Evolutionary conservation across 805 yeast species (phyloP), one percentile per base, ranked within the genome.

Genomic region (Saturnispora zaruensis): DNA sequence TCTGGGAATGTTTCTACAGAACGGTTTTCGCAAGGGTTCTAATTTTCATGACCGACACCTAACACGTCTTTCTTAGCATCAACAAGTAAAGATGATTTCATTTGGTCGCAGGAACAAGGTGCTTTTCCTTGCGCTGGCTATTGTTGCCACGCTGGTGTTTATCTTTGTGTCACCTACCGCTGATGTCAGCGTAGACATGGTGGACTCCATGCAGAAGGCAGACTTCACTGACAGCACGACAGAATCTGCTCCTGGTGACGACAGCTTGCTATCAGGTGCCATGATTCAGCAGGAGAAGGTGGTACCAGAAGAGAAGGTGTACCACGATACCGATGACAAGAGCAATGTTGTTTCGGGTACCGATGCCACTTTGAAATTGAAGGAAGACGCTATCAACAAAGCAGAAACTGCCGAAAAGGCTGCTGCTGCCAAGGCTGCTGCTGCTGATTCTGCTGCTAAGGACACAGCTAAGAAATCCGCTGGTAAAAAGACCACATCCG

Each of bases 331-430:
- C n/a, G 23, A 14, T 14, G 49, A 45, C 13, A 54, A 54, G 46
- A 25, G 36, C 25, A 51, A 51, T 9, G 45, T 30, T 6, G 30
- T 45, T 5, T 47, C 55, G 14, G 57, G 55, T 18, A 51, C 57
- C 6, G 57, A 54, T 44, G 57, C 57, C 4, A 51, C 56, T 2
- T 46, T 53, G 25, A 53, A 54, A 21, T 25, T 44, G 7, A 54
- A 54, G 42, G 50, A 45, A 33, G 50, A 54, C 6, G 34, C 50
- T 20, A 34, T 49, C 37, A 34, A 44, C 16, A 47, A 46, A 21
- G 53, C 46, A 3, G 52, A 46, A 9, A 16, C 38, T 20, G 43
- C 50, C 11, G 44, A 43, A 36, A 50, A 23, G 21, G 33, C 34
- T 11, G 38, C 28, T 30, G 36, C 28, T 25, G 34, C 44, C 13